Evolutionary conservation across 768 basidiomycete species (phyloP), one percentile per base, ranked within the genome.

Genomic region (Lepiota brunneoincarnata): DNA sequence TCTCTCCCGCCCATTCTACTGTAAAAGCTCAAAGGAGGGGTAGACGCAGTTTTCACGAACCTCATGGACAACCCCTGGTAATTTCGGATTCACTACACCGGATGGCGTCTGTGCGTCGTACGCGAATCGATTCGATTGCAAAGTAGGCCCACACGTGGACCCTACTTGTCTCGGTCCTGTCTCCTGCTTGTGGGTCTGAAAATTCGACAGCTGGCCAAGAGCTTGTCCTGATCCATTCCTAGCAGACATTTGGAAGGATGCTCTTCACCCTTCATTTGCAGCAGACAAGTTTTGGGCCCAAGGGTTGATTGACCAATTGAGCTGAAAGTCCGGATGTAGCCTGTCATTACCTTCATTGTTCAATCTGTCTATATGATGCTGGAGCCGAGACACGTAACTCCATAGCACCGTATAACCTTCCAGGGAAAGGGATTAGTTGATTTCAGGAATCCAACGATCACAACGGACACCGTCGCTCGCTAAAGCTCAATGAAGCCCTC

Each of bases 171-270:
- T 64, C 11, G 63, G 63, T 6, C 63, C 63, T 1, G 47, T 60
- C n/a, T 58, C n/a, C 58, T 14, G 53, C 43, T 6, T 59, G 58
- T 59, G 35, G 45, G 58, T 58, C 7, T 28, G 26, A 14, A 37
- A 14, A 7, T 17, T 23, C 4, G 12, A 15, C 6, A 11, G 20
- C 5, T n/a, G 9, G 12, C 17, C 6, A 24, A 2, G 20, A 15
- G 26, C 26, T 28, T 7, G 7, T 28, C 28, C 20, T 39, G 20
- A n/a, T 21, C 10, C 7, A 38, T 47, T 17, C 6, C 14, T 18
- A 28, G n/a, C n/a, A 64, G 63, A 64, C 49, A 56, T 64, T 7
- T 64, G 63, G 63, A 62, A 62, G 51, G 59, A 64, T 39, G 49
- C 47, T 3, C 55, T 64, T 15, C 63, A 64, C 38, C 63, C 63